A percentile compares a stretch with the other conserved stretches of the same genome.
These are phyloP conservation scores for Nematocida minor DNA, from an alignment of 371 early-diverging fungal species.

Conservation along the genomic window DNA sequence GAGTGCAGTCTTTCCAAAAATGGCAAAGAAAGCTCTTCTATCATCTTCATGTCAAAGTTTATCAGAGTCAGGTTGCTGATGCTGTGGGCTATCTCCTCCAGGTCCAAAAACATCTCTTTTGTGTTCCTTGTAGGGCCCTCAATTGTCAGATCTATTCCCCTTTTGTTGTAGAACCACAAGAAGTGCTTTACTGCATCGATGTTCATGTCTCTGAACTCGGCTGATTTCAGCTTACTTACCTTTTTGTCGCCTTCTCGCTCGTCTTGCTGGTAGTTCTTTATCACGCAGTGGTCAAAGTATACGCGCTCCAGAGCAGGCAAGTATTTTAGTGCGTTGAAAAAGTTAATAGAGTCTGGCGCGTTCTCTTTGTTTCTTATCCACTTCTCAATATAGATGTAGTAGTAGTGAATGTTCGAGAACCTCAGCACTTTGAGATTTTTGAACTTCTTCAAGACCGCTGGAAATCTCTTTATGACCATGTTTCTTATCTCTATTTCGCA, in stretches of 20 bases:
- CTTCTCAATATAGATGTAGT: no score
- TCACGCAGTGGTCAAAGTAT: not conserved
- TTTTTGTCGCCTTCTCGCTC: not conserved
- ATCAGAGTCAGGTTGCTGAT: not conserved
- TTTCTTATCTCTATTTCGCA: no score
- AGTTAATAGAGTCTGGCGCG: no score
- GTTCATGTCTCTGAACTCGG: not conserved
- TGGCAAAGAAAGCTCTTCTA: no score
- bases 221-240: not conserved
- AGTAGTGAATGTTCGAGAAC: no score
- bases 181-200: not conserved
- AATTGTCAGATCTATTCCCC: not conserved
- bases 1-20: no score
- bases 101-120: not conserved
- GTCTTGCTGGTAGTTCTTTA: not conserved
- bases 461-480: no score
- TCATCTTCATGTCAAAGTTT: not conserved
- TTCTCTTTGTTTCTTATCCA: no score
- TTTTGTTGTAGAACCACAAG: not conserved
- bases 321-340: no score
- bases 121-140: not conserved
- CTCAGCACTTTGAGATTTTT: no score
- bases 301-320: not conserved
- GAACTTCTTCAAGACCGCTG: no score
- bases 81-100: not conserved